A percentile compares a stretch with the other conserved stretches of the same genome.
Evolutionary conservation across 768 basidiomycete genomes (phyloP).

Genomic region (Pleurotus eryngii): DNA sequence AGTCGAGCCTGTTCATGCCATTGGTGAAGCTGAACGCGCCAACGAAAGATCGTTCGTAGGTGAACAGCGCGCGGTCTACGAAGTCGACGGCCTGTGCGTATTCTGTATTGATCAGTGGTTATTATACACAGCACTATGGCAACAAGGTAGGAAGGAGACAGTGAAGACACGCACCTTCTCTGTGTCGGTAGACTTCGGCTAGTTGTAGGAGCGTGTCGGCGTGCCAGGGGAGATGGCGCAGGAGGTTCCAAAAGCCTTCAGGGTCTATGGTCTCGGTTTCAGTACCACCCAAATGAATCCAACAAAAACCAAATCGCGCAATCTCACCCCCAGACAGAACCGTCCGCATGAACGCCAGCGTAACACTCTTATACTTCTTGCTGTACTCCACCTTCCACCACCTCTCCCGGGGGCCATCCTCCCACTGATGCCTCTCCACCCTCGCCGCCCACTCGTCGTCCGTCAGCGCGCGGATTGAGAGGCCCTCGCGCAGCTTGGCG

Average conservation of each 20-base stretch:
- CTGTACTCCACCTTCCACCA: constrained; percentile 92
- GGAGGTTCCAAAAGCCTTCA: constrained; percentile 69
- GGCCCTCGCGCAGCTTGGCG: constrained; percentile 64
- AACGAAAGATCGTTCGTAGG: constrained; percentile 87
- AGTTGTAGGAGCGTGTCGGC: constrained; percentile 88
- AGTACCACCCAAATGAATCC: neutral
- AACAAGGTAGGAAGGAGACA: too few species aligned
- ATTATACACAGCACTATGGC: too few species aligned
- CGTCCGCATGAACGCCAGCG: constrained; percentile 74
- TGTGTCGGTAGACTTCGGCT: constrained; percentile 79
- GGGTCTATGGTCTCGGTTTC: constrained; percentile 48
- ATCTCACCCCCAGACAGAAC: constrained; percentile 78
- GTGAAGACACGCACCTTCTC: constrained; percentile 63
- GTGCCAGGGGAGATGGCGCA: constrained; percentile 86
- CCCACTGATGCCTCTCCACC: constrained; percentile 35
- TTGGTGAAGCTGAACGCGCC: constrained; percentile 83
- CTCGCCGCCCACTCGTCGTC: constrained; percentile 50
- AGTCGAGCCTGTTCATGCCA: constrained; percentile 83
- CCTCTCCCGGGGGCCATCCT: constrained; percentile 52
- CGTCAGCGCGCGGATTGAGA: constrained; percentile 58
- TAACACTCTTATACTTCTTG: constrained; percentile 78
- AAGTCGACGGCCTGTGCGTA: constrained; percentile 82
- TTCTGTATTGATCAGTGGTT: constrained; percentile 41
- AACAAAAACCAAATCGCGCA: neutral
- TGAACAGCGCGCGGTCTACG: constrained; percentile 90